Conservation (phyloP, 1,139 yeast genomes). For the Blastobotrys arbuscula region DNA sequence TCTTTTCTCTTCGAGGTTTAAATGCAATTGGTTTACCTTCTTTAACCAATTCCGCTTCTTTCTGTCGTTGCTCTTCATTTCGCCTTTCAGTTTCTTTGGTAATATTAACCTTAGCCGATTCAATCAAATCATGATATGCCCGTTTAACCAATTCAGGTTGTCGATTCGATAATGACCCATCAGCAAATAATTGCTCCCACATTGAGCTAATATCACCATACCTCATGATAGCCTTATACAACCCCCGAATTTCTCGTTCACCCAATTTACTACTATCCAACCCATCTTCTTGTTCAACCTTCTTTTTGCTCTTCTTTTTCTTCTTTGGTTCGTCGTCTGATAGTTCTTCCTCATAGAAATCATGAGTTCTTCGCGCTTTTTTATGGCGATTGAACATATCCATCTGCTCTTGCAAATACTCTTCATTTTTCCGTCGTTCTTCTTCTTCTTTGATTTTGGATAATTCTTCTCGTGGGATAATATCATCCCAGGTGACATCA, state of each 20-base stretch:
- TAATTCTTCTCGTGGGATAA: constrained; percentile 92
- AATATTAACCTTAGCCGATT: constrained; percentile 56
- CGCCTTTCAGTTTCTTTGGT: constrained; percentile 65
- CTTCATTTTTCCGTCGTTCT: constrained; percentile 78
- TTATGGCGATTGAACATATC: constrained; percentile 79
- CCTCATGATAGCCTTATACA: constrained; percentile 76
- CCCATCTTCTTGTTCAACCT: constrained; percentile 30
- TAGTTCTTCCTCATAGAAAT: constrained; percentile 31
- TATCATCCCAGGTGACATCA: constrained; percentile 98
- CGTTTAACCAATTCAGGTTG: constrained; percentile 77
- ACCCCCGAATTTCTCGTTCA: constrained; percentile 82
- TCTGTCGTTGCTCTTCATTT: constrained; percentile 50
- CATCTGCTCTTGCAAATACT: constrained; percentile 80
- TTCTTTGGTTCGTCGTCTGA: constrained; percentile 40
- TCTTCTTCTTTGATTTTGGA: constrained; percentile 87
- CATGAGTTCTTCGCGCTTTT: constrained; percentile 46
- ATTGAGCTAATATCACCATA: constrained; percentile 75
- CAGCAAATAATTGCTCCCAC: constrained; percentile 85
- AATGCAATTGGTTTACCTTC: constrained; percentile 10
- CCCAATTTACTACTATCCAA: constrained; percentile 54
- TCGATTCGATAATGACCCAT: constrained; percentile 82
- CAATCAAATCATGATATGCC: constrained; percentile 66
- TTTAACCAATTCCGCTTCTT: constrained; percentile 34
- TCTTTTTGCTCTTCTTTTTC: constrained; percentile 25
- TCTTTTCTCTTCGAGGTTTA: constrained; percentile 13